phyloP scores from a whole-genome alignment of 306 rosid species.

The Casuarina glauca region DNA sequence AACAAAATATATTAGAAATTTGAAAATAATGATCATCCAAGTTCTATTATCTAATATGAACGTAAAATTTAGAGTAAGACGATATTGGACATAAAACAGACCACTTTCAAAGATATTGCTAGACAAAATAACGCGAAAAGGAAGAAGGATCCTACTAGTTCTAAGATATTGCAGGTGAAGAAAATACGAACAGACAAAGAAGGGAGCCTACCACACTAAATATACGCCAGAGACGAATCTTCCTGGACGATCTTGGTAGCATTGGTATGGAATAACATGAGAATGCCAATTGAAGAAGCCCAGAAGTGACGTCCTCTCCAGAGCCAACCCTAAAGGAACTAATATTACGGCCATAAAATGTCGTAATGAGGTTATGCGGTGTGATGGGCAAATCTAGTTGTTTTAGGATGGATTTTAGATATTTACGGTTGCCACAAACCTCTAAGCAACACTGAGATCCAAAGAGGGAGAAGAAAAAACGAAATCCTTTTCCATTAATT shows the following conservation, averaged over 20 bases:
- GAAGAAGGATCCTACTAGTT: conserved; percentile 70
- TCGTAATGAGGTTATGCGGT: too few relatives aligned
- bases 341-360: conserved; percentile 17
- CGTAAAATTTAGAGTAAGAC: conserved; percentile 36
- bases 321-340: conserved; percentile 43
- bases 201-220: conserved; percentile 47
- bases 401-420: too few relatives aligned
- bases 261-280: conserved; percentile 45
- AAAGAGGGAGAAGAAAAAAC: too few relatives aligned
- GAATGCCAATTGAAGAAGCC: conserved; percentile 45
- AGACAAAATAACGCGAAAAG: conserved; percentile 61
- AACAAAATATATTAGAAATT: conserved; percentile 27
- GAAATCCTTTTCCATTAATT: too few relatives aligned
- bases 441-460: too few relatives aligned
- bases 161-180: conserved; percentile 59
- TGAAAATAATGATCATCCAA: conserved; percentile 43
- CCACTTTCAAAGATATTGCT: conserved; percentile 40
- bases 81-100: conserved; percentile 48
- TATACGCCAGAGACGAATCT: conserved; percentile 45
- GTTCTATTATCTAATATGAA: conserved; percentile 39
- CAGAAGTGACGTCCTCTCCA: conserved; percentile 57
- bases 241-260: conserved; percentile 47
- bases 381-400: too few relatives aligned
- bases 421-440: too few relatives aligned
- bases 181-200: conserved; percentile 47